Conservation (phyloP, 345 rosid species). For the Rhodamnia rubescens region DNA sequence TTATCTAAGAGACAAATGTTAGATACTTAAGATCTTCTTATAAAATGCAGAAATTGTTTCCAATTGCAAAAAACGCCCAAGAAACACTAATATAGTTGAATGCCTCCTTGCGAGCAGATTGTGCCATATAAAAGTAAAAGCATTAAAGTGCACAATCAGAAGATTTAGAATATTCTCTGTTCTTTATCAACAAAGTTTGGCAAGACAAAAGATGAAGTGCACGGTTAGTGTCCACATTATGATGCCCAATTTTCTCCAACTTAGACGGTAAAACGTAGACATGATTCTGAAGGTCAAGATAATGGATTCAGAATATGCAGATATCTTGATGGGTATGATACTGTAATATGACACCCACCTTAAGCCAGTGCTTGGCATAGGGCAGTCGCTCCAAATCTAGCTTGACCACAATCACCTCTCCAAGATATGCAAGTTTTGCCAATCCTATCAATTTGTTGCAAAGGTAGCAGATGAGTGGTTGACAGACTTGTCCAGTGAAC, state of each 20-base stretch:
- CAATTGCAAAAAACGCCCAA: neutral
- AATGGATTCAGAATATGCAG: neutral
- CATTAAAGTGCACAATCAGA: neutral
- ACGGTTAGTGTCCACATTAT: neutral
- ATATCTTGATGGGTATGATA: neutral
- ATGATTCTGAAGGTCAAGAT: neutral
- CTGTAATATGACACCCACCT: neutral
- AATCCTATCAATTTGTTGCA: neutral
- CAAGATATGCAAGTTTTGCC: neutral
- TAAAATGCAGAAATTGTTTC: neutral
- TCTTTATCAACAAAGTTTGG: neutral
- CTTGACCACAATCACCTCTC: neutral
- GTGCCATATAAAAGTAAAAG: neutral
- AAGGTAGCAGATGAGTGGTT: neutral
- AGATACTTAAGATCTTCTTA: neutral
- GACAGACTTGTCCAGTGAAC: neutral
- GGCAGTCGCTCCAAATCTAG: neutral
- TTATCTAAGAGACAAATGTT: neutral
- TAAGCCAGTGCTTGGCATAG: neutral
- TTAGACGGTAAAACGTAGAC: neutral
- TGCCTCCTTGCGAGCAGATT: neutral
- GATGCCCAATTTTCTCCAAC: neutral
- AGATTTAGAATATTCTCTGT: neutral
- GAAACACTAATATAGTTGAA: neutral
- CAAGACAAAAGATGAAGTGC: neutral